Evolutionary conservation across 805 yeast genomes (phyloP).

Genomic region (Wickerhamomyces tratensis): DNA sequence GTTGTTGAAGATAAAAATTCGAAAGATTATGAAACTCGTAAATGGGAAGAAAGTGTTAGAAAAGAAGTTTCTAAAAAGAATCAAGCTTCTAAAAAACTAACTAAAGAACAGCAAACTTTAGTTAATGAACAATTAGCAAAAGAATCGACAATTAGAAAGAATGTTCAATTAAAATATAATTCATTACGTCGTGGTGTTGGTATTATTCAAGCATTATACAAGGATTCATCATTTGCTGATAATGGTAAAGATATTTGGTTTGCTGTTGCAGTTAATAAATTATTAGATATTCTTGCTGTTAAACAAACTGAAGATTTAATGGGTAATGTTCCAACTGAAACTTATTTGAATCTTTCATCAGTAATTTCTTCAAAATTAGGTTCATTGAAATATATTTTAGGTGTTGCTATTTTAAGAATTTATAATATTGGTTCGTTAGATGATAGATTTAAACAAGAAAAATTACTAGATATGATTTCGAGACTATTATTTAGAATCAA

Average conservation of each 20-base stretch:
- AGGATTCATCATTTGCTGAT: conserved; percentile 38
- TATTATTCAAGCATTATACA: conserved; percentile 44
- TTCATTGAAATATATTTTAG: conserved; percentile 41
- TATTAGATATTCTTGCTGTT: conserved; percentile 36
- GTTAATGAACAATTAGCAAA: conserved; percentile 53
- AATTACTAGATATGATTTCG: conserved; percentile 42
- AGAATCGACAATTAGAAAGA: conserved; percentile 48
- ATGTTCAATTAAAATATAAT: conserved; percentile 28
- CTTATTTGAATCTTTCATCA: conserved; percentile 46
- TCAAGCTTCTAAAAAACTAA: conserved; percentile 39
- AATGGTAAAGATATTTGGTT: conserved; percentile 68
- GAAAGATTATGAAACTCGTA: conserved; percentile 73
- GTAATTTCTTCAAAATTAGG: conserved; percentile 45
- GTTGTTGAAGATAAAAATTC: conserved; percentile 55
- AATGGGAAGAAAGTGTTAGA: conserved; percentile 85
- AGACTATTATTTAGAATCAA: conserved; percentile 70
- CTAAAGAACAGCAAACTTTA: conserved; percentile 66
- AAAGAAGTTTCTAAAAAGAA: conserved; percentile 60
- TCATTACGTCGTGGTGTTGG: conserved; percentile 39
- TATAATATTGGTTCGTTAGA: conserved; percentile 36
- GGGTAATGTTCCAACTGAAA: conserved; percentile 33
- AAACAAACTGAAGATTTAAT: conserved; percentile 25
- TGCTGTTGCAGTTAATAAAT: conserved; percentile 45
- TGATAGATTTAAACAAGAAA: conserved; percentile 37
- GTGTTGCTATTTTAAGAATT: conserved; percentile 60